Base-by-base conservation (phyloP, 2,329 filamentous ascomycete genomes). In the Bipolaris bicolor region DNA sequence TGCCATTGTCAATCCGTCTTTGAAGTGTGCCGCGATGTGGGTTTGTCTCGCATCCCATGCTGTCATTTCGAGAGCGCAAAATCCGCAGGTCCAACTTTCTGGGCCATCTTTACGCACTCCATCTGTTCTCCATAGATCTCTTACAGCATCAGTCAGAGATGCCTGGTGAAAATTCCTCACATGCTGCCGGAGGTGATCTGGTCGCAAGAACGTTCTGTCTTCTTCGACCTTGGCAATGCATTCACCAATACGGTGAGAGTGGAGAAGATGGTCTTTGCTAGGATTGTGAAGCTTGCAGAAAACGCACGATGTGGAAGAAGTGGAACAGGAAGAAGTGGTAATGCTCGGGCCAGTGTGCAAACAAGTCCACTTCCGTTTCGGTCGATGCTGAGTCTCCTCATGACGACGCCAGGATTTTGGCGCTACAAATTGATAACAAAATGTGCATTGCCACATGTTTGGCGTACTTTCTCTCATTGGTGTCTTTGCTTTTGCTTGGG, bases 401-500 rank as follows among this genome's bases (percentile, higher is more conserved):
- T 76, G 73, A 15, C 73, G 71, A 15, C 72, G 67, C 73, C 73
- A 75, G 15, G 73, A 75, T 40, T 75, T 76, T 1, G 71, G 68
- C 15, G 68, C 66, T 2, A 76, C 56, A 1, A 54, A 55, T 18
- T 61, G 60, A 10, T 52, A 58, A 45, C 73, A 76, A 47, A 75
- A 76, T 10, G 73, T 76, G 44, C 73, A 75, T 45, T 75, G 71
- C 72, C 72, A 76, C 41, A 50, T 70, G 37, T 68, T 64, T 31
- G 68, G 57, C 7, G 65, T 56, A 3, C 31, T 34, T 29, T 41
- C 45, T 9, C 34, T 45, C 15, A n/a, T 11, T 7, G 36, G 20
- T 1, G 52, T 13, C n/a, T 37, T 45, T 36, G 53, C 41, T 16
- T 40, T 47, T 29, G 44, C 18, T 15, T 63, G 55, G 24, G 6